Conservation (phyloP, 225 moss, liverwort and hornwort genomes). For the Neckera pumila region DNA sequence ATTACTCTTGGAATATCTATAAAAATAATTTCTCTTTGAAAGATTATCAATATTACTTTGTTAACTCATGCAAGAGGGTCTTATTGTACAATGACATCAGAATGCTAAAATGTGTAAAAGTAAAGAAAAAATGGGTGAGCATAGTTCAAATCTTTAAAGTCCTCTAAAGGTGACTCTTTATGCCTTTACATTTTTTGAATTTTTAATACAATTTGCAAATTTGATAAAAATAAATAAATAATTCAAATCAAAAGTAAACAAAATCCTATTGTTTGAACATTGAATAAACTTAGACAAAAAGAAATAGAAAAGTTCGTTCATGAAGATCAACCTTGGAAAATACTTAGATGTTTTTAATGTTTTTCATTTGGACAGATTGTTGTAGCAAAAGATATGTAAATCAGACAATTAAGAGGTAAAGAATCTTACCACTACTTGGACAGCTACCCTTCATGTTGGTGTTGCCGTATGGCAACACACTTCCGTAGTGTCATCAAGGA, state of each 20-base stretch:
- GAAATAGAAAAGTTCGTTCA: no score
- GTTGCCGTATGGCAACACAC: no score
- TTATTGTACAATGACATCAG: fast-evolving
- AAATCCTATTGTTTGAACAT: not conserved
- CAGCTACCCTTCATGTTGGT: no score
- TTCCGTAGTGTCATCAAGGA: no score
- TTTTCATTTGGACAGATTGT: no score
- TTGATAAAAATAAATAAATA: not conserved
- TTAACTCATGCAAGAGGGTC: not conserved
- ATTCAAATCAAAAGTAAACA: not conserved
- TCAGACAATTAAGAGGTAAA: no score
- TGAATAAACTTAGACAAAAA: not conserved
- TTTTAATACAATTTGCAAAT: not conserved
- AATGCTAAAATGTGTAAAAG: not conserved
- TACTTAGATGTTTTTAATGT: no score
- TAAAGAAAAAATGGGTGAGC: not conserved
- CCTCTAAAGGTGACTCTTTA: not conserved
- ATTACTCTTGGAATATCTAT: not conserved
- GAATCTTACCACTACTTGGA: no score
- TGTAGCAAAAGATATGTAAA: no score
- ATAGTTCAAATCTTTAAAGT: not conserved
- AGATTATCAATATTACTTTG: fast-evolving
- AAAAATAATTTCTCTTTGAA: not conserved
- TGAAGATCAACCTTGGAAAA: no score
- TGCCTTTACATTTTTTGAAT: not conserved